Evolutionary conservation across 192 early-diverging fungal species (phyloP).

Genomic region (Chytriomyces confervae): DNA sequence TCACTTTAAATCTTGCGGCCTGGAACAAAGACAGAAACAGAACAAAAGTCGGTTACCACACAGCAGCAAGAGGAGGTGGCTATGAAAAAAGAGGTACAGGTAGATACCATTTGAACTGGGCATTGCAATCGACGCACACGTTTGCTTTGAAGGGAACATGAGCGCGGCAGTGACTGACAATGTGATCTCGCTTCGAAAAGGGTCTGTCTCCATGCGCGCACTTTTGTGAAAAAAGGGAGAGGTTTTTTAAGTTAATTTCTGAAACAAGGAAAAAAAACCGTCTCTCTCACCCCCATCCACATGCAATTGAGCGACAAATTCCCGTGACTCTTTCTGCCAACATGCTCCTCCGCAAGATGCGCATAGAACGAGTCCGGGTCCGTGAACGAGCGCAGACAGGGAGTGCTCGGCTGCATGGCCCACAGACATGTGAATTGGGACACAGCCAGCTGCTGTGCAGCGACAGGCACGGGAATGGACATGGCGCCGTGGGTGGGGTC

Average conservation of each 20-base stretch:
- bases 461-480: too few relatives aligned
- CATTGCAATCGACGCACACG: conserved; percentile 58
- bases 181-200: conserved; percentile 30
- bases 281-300: conserved; percentile 14
- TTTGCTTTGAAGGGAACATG: conserved; percentile 91
- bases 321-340: conserved; percentile 86
- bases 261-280: too few relatives aligned
- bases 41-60: background rate
- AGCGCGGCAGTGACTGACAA: conserved; percentile 65
- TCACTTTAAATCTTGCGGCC: conserved; percentile 32
- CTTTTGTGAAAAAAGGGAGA: background rate
- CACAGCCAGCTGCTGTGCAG: background rate
- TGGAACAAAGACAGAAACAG: background rate
- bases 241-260: too few relatives aligned
- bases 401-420: background rate
- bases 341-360: conserved; percentile 87
- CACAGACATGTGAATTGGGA: conserved; percentile 17
- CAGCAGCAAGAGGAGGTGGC: background rate
- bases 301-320: conserved; percentile 87
- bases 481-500: too few relatives aligned
- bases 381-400: conserved; percentile 17
- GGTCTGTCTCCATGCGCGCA: conserved; percentile 26
- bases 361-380: conserved; percentile 79
- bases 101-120: conserved; percentile 32
- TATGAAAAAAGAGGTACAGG: background rate